A percentile compares a stretch with the other conserved stretches of the same genome.
These are phyloP conservation scores for Penicillium ochrochloron DNA, from an alignment of 495 filamentous ascomycete species.

Conservation along the genomic window DNA sequence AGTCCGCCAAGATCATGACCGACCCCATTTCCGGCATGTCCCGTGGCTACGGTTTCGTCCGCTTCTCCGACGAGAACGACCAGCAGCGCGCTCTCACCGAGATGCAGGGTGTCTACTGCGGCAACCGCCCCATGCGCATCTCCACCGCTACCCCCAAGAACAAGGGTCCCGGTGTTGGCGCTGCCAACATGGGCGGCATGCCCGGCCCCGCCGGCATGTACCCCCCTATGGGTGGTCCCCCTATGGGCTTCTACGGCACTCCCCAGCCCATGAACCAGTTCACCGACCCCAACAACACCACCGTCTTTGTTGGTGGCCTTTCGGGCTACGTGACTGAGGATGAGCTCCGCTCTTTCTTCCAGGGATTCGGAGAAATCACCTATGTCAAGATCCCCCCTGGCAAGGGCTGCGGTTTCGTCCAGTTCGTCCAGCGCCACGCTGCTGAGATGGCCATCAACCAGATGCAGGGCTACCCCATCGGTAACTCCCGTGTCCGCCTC, in stretches of 20 bases:
- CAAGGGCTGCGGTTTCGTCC: slow-evolving; percentile 98
- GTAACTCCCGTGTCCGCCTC: slow-evolving; percentile 95
- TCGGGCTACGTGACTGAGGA: slow-evolving; percentile 99
- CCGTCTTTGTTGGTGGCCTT: slow-evolving; percentile 96
- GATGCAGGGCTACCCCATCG: slow-evolving; percentile 99
- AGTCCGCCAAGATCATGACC: slow-evolving; percentile 99
- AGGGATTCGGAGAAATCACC: slow-evolving; percentile 98
- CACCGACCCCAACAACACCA: slow-evolving; percentile 99
- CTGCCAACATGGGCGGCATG: slow-evolving; percentile 56
- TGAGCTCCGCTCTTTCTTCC: slow-evolving; percentile 99
- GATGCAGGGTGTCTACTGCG: slow-evolving; percentile 99
- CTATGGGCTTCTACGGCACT: slow-evolving; percentile 80
- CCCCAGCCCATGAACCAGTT: slow-evolving; percentile 99
- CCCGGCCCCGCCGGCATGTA: slow-evolving; percentile 55
- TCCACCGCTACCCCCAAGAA: slow-evolving; percentile 98
- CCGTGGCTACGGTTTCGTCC: slow-evolving; percentile 96
- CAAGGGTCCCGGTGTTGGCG: slow-evolving; percentile 69
- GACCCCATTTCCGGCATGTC: slow-evolving; percentile 98
- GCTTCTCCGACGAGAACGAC: slow-evolving; percentile 91
- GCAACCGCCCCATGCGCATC: slow-evolving; percentile 98
- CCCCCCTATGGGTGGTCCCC: slow-evolving; percentile 76
- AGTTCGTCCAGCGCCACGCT: slow-evolving; percentile 98
- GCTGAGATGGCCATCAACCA: slow-evolving; percentile 99
- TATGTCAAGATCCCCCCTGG: slow-evolving; percentile 99
- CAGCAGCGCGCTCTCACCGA: slow-evolving; percentile 93